Evolutionary conservation across 2,329 filamentous ascomycete genomes (phyloP).

Genomic region (Penicillium oxalicum): DNA sequence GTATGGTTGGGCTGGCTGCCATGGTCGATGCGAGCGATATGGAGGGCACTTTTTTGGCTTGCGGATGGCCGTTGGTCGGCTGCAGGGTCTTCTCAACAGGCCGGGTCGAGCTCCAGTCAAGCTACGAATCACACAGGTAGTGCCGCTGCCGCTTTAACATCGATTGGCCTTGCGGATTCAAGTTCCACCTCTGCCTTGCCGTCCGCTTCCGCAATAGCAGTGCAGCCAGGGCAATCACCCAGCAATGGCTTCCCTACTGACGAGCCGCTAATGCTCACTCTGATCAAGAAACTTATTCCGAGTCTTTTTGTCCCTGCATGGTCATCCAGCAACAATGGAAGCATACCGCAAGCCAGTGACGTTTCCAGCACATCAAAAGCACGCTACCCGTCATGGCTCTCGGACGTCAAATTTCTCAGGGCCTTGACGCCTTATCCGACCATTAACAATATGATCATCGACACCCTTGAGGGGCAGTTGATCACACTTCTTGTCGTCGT

Average conservation of each 20-base stretch:
- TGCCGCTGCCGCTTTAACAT: conserved; percentile 21
- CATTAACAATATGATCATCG: conserved; percentile 73
- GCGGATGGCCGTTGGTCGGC: conserved; percentile 66
- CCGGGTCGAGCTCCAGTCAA: conserved; percentile 10
- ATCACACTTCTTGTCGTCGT: conserved; percentile 89
- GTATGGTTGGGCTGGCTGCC: conserved; percentile 89
- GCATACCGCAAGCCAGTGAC: conserved; percentile 21
- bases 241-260: conserved; percentile 38
- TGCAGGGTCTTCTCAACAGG: conserved; percentile 20
- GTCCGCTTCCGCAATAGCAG: conserved; percentile 18
- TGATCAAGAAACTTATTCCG: conserved; percentile 42
- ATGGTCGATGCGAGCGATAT: conserved; percentile 83
- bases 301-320: conserved; percentile 30
- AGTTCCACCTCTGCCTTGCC: conserved; percentile 7
- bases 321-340: conserved; percentile 24
- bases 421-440: conserved; percentile 59
- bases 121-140: conserved; percentile 25
- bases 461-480: conserved; percentile 83
- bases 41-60: conserved; percentile 92
- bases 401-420: conserved; percentile 52
- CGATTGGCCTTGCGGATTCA: conserved; percentile 20
- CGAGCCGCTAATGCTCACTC: conserved; percentile 43
- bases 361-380: conserved; percentile 24
- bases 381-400: conserved; percentile 48
- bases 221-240: conserved; percentile 33